Evolutionary conservation across 139 green algal species (phyloP), one percentile per base, ranked within the genome.

Genomic region (Desmodesmus armatus): DNA sequence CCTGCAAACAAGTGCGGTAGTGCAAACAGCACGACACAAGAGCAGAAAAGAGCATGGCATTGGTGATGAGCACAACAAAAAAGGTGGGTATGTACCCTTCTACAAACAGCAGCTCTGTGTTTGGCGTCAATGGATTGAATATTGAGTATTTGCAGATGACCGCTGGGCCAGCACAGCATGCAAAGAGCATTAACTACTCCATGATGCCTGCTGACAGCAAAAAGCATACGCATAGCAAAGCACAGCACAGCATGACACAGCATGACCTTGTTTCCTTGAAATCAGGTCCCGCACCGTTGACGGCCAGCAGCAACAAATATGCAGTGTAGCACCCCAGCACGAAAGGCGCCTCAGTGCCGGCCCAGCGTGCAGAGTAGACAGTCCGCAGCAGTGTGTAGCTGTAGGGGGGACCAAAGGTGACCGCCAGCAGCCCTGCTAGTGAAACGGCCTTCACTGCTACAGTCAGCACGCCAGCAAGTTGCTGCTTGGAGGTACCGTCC

Each of bases 361-460:
- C 88, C 95, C 95, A 98, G 9, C 81, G 75, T 17, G 44, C 41
- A 27, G 87, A 90, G 72, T 98, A 98, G 17, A 94, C 80, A n/a
- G 95, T 47, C 15, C 92, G 87, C 82, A 98, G 83, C 55, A 93
- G 81, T 2, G 92, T 49, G 80, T 94, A 93, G 13, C 90, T 70
- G 87, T 97, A 96, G 5, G 88, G 80, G n/a, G 96, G 96, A 1
- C 94, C 96, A 88, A 98, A 98, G 6, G 89, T 90, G 1, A 89
- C 91, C 0, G 91, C 88, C 49, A 96, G 19, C 60, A 95, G 78
- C 35, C 91, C 96, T 60, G 96, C 58, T 11, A 96, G 62, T 0
- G 74, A 81, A 31, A 95, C 90, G 5, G 44, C 82, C 41, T 92
- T 91, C 19, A 94, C 78, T 67, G 97, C 49, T 27, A 91, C 35